Evolutionary conservation across 495 filamentous ascomycete species (phyloP).

Genomic region (Apodospora peruviana): DNA sequence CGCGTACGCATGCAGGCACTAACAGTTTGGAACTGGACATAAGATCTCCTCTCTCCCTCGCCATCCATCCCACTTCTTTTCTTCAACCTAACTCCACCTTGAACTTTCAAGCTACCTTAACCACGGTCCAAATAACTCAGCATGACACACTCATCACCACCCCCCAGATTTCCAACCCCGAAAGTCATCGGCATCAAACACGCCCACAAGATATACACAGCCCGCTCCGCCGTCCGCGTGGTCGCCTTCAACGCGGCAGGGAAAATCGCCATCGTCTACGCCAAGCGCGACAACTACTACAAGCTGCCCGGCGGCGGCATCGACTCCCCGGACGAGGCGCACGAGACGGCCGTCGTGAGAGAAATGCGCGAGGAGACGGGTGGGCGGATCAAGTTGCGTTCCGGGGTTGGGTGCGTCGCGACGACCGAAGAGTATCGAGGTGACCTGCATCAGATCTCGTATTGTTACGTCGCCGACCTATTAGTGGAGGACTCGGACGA

Average conservation of each 20-base stretch:
- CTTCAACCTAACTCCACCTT: no score
- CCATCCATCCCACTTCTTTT: no score
- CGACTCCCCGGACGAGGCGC: slow-evolving; percentile 16
- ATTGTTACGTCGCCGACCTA: slow-evolving; percentile 18
- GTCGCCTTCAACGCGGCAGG: slow-evolving; percentile 11
- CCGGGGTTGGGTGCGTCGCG: slow-evolving; percentile 5
- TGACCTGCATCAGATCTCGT: slow-evolving; percentile 20
- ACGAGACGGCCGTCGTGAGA: slow-evolving; percentile 10
- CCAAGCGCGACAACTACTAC: slow-evolving; percentile 17
- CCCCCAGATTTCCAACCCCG: neutral
- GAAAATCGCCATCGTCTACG: slow-evolving; percentile 17
- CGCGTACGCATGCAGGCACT: no score
- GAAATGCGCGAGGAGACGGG: slow-evolving; percentile 25
- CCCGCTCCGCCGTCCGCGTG: slow-evolving; percentile 14
- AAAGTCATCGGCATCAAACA: slow-evolving; percentile 17
- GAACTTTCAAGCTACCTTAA: no score
- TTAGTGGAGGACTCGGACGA: slow-evolving; percentile 10
- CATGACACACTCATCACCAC: no score
- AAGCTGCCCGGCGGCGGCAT: slow-evolving; percentile 25
- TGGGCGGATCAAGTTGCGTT: slow-evolving; percentile 9
- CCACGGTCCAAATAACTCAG: no score
- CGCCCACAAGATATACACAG: slow-evolving; percentile 6
- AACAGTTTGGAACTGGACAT: no score
- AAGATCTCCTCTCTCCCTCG: no score
- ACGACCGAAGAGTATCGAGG: slow-evolving; percentile 21